A percentile compares a stretch with the other conserved stretches of the same genome.
phyloP scores from a whole-genome alignment of 2,329 filamentous ascomycete genomes.

The Ophiostoma australiae region DNA sequence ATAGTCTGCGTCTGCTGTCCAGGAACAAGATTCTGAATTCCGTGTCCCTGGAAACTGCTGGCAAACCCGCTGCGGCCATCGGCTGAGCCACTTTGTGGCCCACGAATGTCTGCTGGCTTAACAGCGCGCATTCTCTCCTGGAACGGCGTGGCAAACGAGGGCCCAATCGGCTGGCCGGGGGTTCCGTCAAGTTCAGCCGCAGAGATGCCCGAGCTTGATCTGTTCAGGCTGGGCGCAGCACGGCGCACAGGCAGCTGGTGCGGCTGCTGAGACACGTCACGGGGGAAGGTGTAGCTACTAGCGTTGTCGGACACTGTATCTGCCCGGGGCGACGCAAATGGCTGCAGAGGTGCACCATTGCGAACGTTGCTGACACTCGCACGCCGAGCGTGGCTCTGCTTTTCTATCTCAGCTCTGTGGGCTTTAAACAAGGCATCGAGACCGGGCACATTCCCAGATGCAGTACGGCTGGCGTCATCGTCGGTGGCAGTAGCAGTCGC shows the following conservation, averaged over 20 bases:
- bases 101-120: slow-evolving; percentile 34
- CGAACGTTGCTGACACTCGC: slow-evolving; percentile 47
- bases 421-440: slow-evolving; percentile 88
- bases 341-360: slow-evolving; percentile 39
- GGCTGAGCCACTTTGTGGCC: neutral
- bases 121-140: slow-evolving; percentile 57
- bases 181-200: slow-evolving; percentile 63
- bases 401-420: slow-evolving; percentile 70
- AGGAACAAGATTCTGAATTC: slow-evolving; percentile 19
- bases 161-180: slow-evolving; percentile 52
- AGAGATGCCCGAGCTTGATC: slow-evolving; percentile 54
- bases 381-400: slow-evolving; percentile 41
- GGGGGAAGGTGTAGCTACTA: slow-evolving; percentile 20
- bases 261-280: slow-evolving; percentile 18
- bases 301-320: slow-evolving; percentile 33
- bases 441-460: slow-evolving; percentile 60
- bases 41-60: neutral
- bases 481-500: slow-evolving; percentile 37
- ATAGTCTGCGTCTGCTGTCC: slow-evolving; percentile 3
- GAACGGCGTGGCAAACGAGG: slow-evolving; percentile 64
- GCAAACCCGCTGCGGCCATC: neutral
- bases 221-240: slow-evolving; percentile 40
- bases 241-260: slow-evolving; percentile 32
- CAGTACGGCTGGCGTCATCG: slow-evolving; percentile 16
- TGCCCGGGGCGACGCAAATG: slow-evolving; percentile 46